These are phyloP conservation scores for Lichina pygmaea DNA, from an alignment of 495 filamentous ascomycete species.

Conservation along the genomic window DNA sequence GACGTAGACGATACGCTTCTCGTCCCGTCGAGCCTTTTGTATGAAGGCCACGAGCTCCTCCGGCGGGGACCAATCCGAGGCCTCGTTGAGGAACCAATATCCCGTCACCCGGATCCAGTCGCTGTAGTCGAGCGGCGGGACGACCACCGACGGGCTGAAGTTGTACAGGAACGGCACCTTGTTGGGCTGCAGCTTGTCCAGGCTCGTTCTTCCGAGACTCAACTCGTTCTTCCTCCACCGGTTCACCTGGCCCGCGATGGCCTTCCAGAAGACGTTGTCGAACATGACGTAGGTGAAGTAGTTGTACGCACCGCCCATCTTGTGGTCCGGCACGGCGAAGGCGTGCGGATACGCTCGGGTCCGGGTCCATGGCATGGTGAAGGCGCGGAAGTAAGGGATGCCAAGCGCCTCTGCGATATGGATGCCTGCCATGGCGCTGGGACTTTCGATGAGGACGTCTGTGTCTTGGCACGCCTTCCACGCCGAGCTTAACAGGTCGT, in stretches of 20 bases:
- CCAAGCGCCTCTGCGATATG: constrained; percentile 90
- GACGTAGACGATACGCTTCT: constrained; percentile 86
- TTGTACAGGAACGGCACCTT: constrained; percentile 96
- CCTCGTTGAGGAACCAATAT: constrained; percentile 91
- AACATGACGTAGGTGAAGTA: constrained; percentile 92
- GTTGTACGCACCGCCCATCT: constrained; percentile 88
- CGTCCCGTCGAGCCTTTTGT: constrained; percentile 42
- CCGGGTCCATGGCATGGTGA: constrained; percentile 96
- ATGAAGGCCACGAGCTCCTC: constrained; percentile 59
- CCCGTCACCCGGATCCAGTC: constrained; percentile 95
- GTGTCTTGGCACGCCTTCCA: constrained; percentile 68
- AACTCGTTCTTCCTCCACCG: constrained; percentile 68
- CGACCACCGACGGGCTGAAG: constrained; percentile 77
- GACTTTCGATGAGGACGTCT: constrained; percentile 81
- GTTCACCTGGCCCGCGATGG: constrained; percentile 77
- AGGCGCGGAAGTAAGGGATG: constrained; percentile 92
- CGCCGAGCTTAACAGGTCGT: constrained; percentile 59
- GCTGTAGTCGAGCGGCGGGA: constrained; percentile 80
- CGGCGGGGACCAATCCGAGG: constrained; percentile 44
- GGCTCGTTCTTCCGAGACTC: constrained; percentile 46
- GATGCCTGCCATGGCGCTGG: constrained; percentile 93
- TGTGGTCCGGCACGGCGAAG: constrained; percentile 79
- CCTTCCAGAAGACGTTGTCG: constrained; percentile 90
- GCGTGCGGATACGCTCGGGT: constrained; percentile 92
- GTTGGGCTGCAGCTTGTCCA: constrained; percentile 85